Base-by-base conservation (phyloP, 1,139 yeast genomes). In the Blastobotrys aristatus region DNA sequence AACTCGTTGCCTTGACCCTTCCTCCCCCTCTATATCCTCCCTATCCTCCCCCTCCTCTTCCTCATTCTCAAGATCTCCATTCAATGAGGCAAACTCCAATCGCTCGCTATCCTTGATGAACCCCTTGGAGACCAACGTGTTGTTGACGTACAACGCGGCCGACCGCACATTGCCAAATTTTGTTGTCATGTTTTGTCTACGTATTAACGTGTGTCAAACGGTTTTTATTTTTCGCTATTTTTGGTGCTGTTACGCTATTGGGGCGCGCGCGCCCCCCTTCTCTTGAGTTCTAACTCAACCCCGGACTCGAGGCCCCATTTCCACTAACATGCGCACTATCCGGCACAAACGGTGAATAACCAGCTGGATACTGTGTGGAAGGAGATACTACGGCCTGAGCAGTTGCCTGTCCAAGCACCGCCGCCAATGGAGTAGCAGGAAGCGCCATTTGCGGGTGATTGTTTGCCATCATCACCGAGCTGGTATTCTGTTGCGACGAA, bases 231-330 rank as follows among this genome's bases (percentile, higher is more conserved):
- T 8, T 26, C 30, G 30, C 13, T 8, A 13, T 26, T 26, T n/a
- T n/a, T n/a, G n/a, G n/a, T n/a, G n/a, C n/a, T n/a, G n/a, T n/a
- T n/a, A n/a, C n/a, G n/a, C n/a, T n/a, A n/a, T n/a, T n/a, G n/a
- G n/a, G n/a, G n/a, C n/a, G n/a, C n/a, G n/a, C n/a, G n/a, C 17
- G 97, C 96, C 27, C 57, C 68, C n/a, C n/a, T n/a, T n/a, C n/a
- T n/a, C n/a, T n/a, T n/a, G n/a, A n/a, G n/a, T n/a, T n/a, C n/a
- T 2, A 66, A 73, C 1, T 95, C 84, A 20, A 66, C 70, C 21
- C 65, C 72, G 40, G 80, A 69, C 62, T 64, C 73, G 48, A 17
- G 11, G 18, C 11, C 7, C 20, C 18, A 33, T 21, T 33, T 33
- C 22, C 22, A 24, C 6, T 7, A 30, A 6, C 13, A 6, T 30